Conservation (phyloP, 768 basidiomycete species). For the Auriscalpium orientale region DNA sequence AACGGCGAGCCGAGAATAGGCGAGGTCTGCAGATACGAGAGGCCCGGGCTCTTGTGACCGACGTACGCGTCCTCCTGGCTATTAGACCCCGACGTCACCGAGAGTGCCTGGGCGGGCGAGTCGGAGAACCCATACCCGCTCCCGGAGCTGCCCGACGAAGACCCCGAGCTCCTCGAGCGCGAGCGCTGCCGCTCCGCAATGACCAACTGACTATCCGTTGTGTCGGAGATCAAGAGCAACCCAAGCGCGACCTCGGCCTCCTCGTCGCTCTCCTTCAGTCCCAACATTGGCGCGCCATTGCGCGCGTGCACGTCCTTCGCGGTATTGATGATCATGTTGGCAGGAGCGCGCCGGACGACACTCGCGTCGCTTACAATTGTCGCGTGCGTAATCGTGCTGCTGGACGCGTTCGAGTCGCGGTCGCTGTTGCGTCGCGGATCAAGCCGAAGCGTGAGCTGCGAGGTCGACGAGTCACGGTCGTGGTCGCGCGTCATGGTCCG, state of each 20-base stretch:
- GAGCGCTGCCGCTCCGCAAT: not conserved
- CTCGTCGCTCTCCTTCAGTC: slow-evolving; percentile 5
- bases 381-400: slow-evolving; percentile 13
- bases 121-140: slow-evolving; percentile 4
- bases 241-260: not conserved
- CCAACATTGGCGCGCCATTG: not conserved
- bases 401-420: slow-evolving; percentile 11
- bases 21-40: not conserved
- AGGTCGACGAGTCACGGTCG: not conserved
- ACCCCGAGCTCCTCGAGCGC: not conserved
- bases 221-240: not conserved
- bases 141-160: slow-evolving; percentile 2
- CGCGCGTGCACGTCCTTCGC: not conserved
- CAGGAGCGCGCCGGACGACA: slow-evolving; percentile 13
- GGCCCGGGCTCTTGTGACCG: slow-evolving; percentile 7
- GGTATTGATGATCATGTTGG: slow-evolving; percentile 6
- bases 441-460: slow-evolving; percentile 9
- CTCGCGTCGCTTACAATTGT: slow-evolving; percentile 15
- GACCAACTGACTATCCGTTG: not conserved
- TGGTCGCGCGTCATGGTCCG: not conserved
- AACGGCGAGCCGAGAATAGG: not conserved
- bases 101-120: slow-evolving; percentile 5
- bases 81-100: slow-evolving; percentile 11
- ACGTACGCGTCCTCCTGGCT: slow-evolving; percentile 7
- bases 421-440: slow-evolving; percentile 5